These are phyloP conservation scores for Paraphaeosphaeria minitans DNA, from an alignment of 2,329 filamentous ascomycete species.

Conservation along the genomic window DNA sequence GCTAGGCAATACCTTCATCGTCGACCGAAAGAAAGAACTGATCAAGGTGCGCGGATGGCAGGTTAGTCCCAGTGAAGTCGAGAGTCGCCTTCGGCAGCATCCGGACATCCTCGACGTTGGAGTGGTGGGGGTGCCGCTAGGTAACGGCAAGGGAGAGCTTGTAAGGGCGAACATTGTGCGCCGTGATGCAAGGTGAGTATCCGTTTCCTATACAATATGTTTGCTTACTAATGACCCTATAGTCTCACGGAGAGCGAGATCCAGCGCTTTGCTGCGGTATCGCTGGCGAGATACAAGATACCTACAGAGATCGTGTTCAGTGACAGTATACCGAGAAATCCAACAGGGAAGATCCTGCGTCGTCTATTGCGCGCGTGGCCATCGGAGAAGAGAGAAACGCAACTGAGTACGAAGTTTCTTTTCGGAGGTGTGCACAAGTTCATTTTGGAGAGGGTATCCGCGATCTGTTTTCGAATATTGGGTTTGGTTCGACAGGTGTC, in stretches of 20 bases:
- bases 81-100: conserved; percentile 46
- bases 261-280: neutral
- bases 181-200: neutral
- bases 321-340: neutral
- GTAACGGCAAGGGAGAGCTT: neutral
- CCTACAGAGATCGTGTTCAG: neutral
- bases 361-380: neutral
- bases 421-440: no score
- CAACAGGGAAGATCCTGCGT: conserved; percentile 2
- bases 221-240: no score
- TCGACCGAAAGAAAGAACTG: conserved; percentile 35
- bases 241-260: neutral
- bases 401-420: no score
- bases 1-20: conserved; percentile 35
- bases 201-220: no score
- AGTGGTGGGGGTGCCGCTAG: conserved; percentile 25
- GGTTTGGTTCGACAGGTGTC: no score
- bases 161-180: neutral
- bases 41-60: conserved; percentile 50
- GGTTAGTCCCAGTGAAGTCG: conserved; percentile 52
- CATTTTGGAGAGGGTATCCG: no score
- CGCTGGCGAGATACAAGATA: conserved; percentile 1
- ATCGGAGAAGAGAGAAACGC: neutral
- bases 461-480: no score
- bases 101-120: conserved; percentile 44